A percentile compares a stretch with the other conserved stretches of the same genome.
phyloP scores from a whole-genome alignment of 2,329 filamentous ascomycete species.

The Exophiala bonariae region DNA sequence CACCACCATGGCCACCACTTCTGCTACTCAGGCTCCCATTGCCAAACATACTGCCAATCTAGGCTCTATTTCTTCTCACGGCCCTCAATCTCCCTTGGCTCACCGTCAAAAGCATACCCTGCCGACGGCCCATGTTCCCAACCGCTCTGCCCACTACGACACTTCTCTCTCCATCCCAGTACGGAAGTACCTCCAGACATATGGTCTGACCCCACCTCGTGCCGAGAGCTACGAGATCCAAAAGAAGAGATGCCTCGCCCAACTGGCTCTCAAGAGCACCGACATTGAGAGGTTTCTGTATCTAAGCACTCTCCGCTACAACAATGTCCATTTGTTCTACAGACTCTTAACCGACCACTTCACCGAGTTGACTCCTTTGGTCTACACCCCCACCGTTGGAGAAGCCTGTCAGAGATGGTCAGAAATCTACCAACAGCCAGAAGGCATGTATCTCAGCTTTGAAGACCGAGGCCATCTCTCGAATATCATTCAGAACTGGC shows the following conservation, averaged over 20 bases:
- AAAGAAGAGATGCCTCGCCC: constrained; percentile 50
- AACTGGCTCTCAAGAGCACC: constrained; percentile 48
- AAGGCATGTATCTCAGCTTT: constrained; percentile 91
- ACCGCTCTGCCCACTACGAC: constrained; percentile 42
- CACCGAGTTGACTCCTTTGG: constrained; percentile 49
- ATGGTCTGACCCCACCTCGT: constrained; percentile 51
- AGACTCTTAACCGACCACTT: constrained; percentile 50
- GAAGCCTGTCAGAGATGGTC: constrained; percentile 97
- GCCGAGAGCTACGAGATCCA: constrained; percentile 51
- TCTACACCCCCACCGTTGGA: constrained; percentile 64
- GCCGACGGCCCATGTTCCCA: constrained; percentile 26
- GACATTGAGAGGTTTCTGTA: constrained; percentile 52
- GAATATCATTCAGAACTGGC: constrained; percentile 91
- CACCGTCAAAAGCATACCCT: constrained; percentile 23
- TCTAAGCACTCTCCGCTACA: constrained; percentile 50
- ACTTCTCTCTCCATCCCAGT: constrained; percentile 51
- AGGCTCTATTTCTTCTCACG: constrained; percentile 5
- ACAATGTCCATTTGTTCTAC: constrained; percentile 55
- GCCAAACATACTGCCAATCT: constrained; percentile 14
- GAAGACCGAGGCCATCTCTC: constrained; percentile 88
- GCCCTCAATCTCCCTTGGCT: constrained; percentile 6
- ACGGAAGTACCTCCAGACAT: constrained; percentile 53
- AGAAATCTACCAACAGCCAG: constrained; percentile 89
- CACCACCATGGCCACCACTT: constrained; percentile 16
- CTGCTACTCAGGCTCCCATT: constrained; percentile 11